These are phyloP conservation scores for Boletus rufocinnamomeus DNA, from an alignment of 768 basidiomycete species.

Conservation along the genomic window DNA sequence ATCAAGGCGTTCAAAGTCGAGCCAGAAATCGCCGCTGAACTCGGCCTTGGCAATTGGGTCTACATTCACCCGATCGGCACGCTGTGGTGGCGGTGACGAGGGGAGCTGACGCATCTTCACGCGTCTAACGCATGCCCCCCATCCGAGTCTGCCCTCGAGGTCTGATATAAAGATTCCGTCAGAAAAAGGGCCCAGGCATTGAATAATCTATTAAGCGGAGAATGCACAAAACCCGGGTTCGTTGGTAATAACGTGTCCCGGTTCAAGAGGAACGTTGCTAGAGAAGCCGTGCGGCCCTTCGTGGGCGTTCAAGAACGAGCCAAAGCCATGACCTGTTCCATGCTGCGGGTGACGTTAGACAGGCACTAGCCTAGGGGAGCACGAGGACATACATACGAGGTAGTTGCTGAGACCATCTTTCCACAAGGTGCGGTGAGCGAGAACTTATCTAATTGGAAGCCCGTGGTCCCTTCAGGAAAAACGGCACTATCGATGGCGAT, in stretches of 20 bases:
- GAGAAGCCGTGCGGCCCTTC: constrained; percentile 84
- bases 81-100: constrained; percentile 3
- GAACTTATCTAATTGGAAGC: constrained; percentile 79
- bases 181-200: constrained; percentile 20
- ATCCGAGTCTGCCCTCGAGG: constrained; percentile 71
- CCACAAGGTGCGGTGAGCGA: constrained; percentile 89
- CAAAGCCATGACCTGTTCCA: constrained; percentile 91
- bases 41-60: constrained; percentile 73
- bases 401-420: constrained; percentile 85
- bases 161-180: constrained; percentile 44
- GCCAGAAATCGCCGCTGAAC: constrained; percentile 77
- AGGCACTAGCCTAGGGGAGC: constrained; percentile 5
- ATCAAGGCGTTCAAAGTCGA: constrained; percentile 88
- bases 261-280: constrained; percentile 63
- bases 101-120: constrained; percentile 40
- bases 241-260: constrained; percentile 92
- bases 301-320: constrained; percentile 83
- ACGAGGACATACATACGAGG: constrained; percentile 47
- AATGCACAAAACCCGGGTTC: constrained; percentile 90
- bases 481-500: constrained; percentile 89
- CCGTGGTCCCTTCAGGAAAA: constrained; percentile 90
- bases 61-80: constrained; percentile 31
- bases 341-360: constrained; percentile 51
- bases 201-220: constrained; percentile 10
- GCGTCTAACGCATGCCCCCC: constrained; percentile 80